phyloP scores from a whole-genome alignment of 805 yeast species.

The Candida incommunis region DNA sequence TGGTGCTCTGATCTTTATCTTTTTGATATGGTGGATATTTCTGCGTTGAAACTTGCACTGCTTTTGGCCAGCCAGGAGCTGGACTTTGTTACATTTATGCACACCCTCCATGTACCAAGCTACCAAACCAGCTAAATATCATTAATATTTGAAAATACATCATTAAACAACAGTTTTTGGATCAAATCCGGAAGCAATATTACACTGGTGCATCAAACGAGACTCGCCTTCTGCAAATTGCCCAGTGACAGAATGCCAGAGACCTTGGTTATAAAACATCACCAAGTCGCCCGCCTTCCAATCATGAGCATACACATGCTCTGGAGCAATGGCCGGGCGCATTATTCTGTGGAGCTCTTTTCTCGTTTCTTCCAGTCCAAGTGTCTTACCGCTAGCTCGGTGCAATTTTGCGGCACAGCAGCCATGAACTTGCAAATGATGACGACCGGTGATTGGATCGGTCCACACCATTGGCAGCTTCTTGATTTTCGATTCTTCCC shows the following conservation, averaged over 20 bases:
- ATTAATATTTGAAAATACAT: too few species aligned
- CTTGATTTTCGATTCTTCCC: conserved; percentile 72
- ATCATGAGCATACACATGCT: conserved; percentile 61
- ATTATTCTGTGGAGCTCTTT: conserved; percentile 54
- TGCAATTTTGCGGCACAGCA: conserved; percentile 64
- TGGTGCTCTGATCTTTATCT: conserved; percentile 50
- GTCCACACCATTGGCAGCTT: conserved; percentile 83
- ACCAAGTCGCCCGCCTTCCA: conserved; percentile 81
- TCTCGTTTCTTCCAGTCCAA: conserved; percentile 63
- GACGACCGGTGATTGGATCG: conserved; percentile 71
- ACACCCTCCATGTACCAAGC: too few species aligned
- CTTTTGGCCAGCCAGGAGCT: too few species aligned
- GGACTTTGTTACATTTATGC: too few species aligned
- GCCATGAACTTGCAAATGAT: conserved; percentile 78
- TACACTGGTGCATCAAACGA: conserved; percentile 88
- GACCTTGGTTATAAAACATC: conserved; percentile 77
- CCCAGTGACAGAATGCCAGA: conserved; percentile 87
- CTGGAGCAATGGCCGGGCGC: conserved; percentile 76
- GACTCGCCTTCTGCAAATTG: conserved; percentile 67
- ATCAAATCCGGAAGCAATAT: conserved; percentile 69
- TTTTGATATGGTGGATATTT: conserved; percentile 73
- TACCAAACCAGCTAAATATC: too few species aligned
- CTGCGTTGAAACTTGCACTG: conserved; percentile 27
- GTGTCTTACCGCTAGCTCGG: conserved; percentile 39
- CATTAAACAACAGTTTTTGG: conserved; percentile 27